These are phyloP conservation scores for Phyllosticta citribraziliensis DNA, from an alignment of 2,329 filamentous ascomycete genomes.

Conservation along the genomic window DNA sequence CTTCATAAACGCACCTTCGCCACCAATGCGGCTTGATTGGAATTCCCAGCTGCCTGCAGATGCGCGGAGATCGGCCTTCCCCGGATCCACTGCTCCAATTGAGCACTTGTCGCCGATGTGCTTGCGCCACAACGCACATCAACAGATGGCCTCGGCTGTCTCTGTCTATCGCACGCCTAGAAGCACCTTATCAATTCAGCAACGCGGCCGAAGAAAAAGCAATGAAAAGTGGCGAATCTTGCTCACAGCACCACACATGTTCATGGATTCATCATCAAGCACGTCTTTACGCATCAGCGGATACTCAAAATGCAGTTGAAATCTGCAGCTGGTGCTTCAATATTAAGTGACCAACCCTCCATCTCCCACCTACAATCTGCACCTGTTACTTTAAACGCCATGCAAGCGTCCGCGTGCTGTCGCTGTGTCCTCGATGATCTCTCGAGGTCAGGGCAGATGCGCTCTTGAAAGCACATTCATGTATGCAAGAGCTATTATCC, in stretches of 20 bases:
- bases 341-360: neutral
- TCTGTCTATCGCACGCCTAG: neutral
- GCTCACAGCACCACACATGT: neutral
- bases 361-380: neutral
- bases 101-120: neutral
- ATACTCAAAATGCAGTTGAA: too few relatives aligned
- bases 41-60: neutral
- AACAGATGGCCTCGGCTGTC: neutral
- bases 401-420: neutral
- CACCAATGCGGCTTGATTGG: neutral
- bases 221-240: neutral
- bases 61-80: neutral
- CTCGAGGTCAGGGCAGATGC: neutral
- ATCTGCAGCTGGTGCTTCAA: neutral
- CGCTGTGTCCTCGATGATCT: neutral
- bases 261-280: neutral
- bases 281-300: neutral
- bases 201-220: neutral
- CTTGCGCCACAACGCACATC: neutral
- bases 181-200: neutral
- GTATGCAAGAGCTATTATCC: neutral
- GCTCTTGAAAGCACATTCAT: neutral
- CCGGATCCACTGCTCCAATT: neutral
- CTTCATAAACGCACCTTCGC: neutral
- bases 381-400: neutral